Base-by-base conservation (phyloP, 2,329 filamentous ascomycete species). In the Mollisiaceae sp. region DNA sequence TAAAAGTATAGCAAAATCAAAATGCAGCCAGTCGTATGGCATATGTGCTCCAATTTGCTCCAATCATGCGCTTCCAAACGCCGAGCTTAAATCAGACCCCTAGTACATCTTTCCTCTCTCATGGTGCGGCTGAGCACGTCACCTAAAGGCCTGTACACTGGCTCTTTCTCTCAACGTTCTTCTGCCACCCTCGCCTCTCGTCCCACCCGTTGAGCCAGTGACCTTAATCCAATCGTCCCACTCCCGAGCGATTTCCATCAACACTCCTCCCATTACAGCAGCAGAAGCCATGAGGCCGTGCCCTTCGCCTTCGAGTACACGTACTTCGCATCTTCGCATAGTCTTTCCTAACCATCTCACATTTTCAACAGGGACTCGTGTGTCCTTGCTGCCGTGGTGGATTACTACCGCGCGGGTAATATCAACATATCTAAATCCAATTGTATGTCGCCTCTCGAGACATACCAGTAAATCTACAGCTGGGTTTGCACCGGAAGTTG, bases 261-360 rank as follows among this genome's bases (percentile, higher is more conserved):
- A 81, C n/a, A 98, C 91, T 22, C 90, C 89, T 52, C 93, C 92
- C 95, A 99, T 99, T 54, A 98, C 94, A 15, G 83, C 83, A 0
- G 95, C 94, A 71, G 91, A 96, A 0, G 95, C 95, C 95, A 99
- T 99, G 27, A 99, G 81, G 0, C 95, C 94, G 75, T 99, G 95
- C 2, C 94, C 93, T 77, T 99, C 94, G 6, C 92, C 93, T 71
- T 97, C 91, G 2, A 99, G 83, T 5, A 98, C 88, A 5, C 94
- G 84, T 15, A 99, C 92, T 77, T 98, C 95, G 77, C 94, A 98
- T 57, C 92, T 85, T 36, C 91, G 88, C 94, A 99, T 98, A 50
- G 91, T 91, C 78, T 94, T 94, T 65, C 93, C 94, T 8, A 99
- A 84, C 95, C 95, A 99, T 70, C 90, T 86, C 24, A 97, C 93